Evolutionary conservation across 345 rosid species (phyloP).

Genomic region (Aquilaria sinensis): DNA sequence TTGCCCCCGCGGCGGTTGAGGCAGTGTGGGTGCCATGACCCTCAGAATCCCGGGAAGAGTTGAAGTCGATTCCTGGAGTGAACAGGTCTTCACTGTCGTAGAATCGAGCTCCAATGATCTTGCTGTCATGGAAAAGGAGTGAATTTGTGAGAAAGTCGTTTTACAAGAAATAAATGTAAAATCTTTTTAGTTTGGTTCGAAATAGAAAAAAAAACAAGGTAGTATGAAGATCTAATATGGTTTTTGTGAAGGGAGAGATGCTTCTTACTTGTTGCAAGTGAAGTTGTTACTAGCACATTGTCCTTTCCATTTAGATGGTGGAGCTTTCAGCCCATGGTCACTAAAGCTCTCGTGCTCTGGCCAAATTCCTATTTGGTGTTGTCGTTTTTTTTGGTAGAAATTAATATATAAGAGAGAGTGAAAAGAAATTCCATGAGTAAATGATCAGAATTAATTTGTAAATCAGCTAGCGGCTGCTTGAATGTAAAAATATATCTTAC

Average conservation of each 20-base stretch:
- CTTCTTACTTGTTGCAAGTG: constrained; percentile 38
- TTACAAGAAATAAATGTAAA: too few relatives aligned
- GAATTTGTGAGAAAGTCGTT: too few relatives aligned
- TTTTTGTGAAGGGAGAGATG: neutral
- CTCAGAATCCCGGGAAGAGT: constrained; percentile 15
- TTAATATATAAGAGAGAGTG: too few relatives aligned
- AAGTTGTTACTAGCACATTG: constrained; percentile 25
- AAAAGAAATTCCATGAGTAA: too few relatives aligned
- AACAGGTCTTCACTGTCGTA: neutral
- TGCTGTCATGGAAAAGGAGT: neutral
- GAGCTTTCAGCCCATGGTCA: constrained; percentile 18
- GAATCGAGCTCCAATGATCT: constrained; percentile 5
- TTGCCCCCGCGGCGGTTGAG: constrained; percentile 28
- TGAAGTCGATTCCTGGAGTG: neutral
- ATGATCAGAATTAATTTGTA: neutral
- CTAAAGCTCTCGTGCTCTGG: constrained; percentile 24
- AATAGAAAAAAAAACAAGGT: neutral
- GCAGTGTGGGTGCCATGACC: constrained; percentile 33
- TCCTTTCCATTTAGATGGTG: constrained; percentile 30
- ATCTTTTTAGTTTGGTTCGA: neutral
- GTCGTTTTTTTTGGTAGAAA: too few relatives aligned
- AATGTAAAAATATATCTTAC: neutral
- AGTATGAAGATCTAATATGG: too few relatives aligned
- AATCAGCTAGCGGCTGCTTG: neutral
- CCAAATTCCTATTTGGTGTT: constrained; percentile 17